Evolutionary conservation across 257 asterid genomes (phyloP).

Genomic region (Cruciata laevipes): DNA sequence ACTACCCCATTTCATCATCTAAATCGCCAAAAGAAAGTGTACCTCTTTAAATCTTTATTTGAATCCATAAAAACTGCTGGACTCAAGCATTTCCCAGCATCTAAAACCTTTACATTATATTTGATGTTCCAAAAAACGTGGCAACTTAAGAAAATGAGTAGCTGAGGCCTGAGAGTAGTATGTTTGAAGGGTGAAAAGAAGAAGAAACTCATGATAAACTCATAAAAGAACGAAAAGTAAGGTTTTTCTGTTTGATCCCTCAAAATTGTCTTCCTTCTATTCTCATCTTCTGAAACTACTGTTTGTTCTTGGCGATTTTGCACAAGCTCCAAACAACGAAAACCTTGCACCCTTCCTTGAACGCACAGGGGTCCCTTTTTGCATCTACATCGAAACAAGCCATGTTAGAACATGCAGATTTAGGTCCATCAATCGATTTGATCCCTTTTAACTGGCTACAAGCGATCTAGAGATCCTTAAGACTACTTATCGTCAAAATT

Average conservation of each 20-base stretch:
- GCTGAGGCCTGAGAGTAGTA: not conserved
- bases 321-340: slow-evolving; percentile 77
- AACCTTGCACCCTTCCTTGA: slow-evolving; percentile 42
- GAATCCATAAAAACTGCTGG: slow-evolving; percentile 16
- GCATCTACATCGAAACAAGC: slow-evolving; percentile 24
- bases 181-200: not conserved
- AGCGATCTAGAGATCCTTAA: too few relatives aligned
- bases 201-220: not conserved
- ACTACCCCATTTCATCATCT: not conserved
- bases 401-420: not conserved
- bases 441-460: not conserved
- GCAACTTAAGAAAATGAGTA: slow-evolving; percentile 7
- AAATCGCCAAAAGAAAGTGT: not conserved
- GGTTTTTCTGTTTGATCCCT: slow-evolving; percentile 1
- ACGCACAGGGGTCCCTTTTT: slow-evolving; percentile 51
- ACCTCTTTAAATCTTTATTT: slow-evolving; percentile 3
- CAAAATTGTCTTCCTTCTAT: slow-evolving; percentile 9
- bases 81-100: slow-evolving; percentile 19
- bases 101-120: slow-evolving; percentile 28
- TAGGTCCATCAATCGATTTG: not conserved
- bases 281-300: slow-evolving; percentile 37
- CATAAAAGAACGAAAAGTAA: not conserved
- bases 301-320: slow-evolving; percentile 42
- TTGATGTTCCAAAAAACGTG: slow-evolving; percentile 14
- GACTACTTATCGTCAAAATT: not conserved